A percentile compares a stretch with the other conserved stretches of the same genome.
phyloP scores from a whole-genome alignment of 768 basidiomycete species.

The Suillus ampliporus region DNA sequence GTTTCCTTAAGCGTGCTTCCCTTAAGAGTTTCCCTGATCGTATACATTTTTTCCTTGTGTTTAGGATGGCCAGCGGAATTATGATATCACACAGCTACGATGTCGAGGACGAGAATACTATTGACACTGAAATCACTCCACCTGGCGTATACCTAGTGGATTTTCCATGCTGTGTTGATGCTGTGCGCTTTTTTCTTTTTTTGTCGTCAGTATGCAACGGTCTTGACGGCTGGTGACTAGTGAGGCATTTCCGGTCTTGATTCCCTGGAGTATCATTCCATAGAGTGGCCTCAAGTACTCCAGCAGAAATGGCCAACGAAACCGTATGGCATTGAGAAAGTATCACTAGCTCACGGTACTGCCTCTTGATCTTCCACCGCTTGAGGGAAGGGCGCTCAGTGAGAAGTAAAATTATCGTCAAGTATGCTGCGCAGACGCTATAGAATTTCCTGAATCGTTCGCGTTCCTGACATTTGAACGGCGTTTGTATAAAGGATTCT shows the following conservation, averaged over 20 bases:
- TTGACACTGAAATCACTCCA: conserved; percentile 27
- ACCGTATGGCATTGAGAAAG: conserved; percentile 10
- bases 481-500: not conserved
- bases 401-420: conserved; percentile 3
- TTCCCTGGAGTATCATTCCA: not conserved
- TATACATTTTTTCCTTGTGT: conserved; percentile 39
- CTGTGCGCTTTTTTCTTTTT: conserved; percentile 6
- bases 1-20: conserved; percentile 55
- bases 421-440: conserved; percentile 15
- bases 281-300: not conserved
- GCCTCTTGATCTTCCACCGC: conserved; percentile 3
- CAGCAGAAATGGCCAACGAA: conserved; percentile 3
- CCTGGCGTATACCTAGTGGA: conserved; percentile 40
- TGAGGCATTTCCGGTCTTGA: not conserved
- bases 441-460: not conserved
- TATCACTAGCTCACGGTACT: not conserved
- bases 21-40: conserved; percentile 51
- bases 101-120: conserved; percentile 29
- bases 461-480: not conserved
- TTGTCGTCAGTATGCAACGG: not conserved
- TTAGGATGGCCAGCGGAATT: conserved; percentile 37
- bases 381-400: not conserved
- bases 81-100: conserved; percentile 41
- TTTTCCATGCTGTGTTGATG: conserved; percentile 15
- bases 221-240: conserved; percentile 7